Percentiles rank a stretch among this genome's conserved stretches.
phyloP scores from a whole-genome alignment of 2,329 filamentous ascomycete genomes.

The Fusarium abutilonis region DNA sequence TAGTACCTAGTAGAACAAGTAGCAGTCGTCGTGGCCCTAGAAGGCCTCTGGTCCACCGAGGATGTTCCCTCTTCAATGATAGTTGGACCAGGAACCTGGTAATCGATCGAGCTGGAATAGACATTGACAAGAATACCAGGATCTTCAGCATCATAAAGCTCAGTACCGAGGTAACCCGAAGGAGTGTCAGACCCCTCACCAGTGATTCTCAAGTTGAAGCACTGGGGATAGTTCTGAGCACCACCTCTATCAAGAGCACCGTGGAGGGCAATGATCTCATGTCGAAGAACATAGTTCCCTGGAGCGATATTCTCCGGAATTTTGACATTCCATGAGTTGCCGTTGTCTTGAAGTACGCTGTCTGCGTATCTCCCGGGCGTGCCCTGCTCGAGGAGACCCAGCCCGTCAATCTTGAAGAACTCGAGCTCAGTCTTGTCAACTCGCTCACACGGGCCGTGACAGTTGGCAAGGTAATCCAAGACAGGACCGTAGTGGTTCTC shows the following conservation, averaged over 20 bases:
- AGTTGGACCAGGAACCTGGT: slow-evolving; percentile 49
- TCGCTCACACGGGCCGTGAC: slow-evolving; percentile 54
- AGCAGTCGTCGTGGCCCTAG: slow-evolving; percentile 40
- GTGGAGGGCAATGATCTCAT: slow-evolving; percentile 66
- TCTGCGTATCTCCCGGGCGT: slow-evolving; percentile 53
- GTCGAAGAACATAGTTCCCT: slow-evolving; percentile 65
- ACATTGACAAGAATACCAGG: slow-evolving; percentile 51
- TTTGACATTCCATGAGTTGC: slow-evolving; percentile 61
- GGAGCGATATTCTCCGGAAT: slow-evolving; percentile 59
- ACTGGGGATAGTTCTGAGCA: slow-evolving; percentile 65
- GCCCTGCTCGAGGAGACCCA: slow-evolving; percentile 52
- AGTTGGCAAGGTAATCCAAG: slow-evolving; percentile 58
- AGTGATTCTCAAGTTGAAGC: slow-evolving; percentile 60
- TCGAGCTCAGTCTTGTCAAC: slow-evolving; percentile 55
- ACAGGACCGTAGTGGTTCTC: slow-evolving; percentile 59
- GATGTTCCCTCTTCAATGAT: slow-evolving; percentile 42
- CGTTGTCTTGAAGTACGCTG: slow-evolving; percentile 59
- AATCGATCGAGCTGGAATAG: slow-evolving; percentile 44
- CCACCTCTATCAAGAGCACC: slow-evolving; percentile 53
- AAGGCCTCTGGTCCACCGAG: slow-evolving; percentile 43
- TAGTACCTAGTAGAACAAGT: slow-evolving; percentile 37
- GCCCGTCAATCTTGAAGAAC: slow-evolving; percentile 60
- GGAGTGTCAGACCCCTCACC: slow-evolving; percentile 53
- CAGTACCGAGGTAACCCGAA: slow-evolving; percentile 48
- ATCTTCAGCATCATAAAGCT: slow-evolving; percentile 51